Evolutionary conservation across 2,329 filamentous ascomycete species (phyloP), one percentile per base, ranked within the genome.

Genomic region (Beauveria brongniartii): DNA sequence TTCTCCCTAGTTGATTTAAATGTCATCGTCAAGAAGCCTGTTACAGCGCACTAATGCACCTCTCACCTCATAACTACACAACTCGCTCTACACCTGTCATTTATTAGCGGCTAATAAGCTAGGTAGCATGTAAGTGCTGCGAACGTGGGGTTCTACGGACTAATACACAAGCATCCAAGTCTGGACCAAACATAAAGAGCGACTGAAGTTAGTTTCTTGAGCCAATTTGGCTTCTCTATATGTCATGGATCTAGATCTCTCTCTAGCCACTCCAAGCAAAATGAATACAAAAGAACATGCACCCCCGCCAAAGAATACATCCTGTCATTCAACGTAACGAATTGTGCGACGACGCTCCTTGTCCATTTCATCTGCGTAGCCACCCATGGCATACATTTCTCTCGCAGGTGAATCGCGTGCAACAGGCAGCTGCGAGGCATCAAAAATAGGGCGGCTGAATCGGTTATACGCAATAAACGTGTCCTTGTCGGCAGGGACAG

Each of bases 391-490:
- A 24, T 62, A 47, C 40, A 62, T 48, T 12, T 62, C 24, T 18
- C 28, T 41, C 4, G 48, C 41, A 6, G 40, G 34, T 16, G 54
- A 48, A 20, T 62, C 60, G n/a, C 48, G 47, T 14, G 43, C 28
- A n/a, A 57, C 48, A 12, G 60, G 60, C 20, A 62, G 48, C 26
- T 51, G 41, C 12, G 44, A 62, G n/a, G 54, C 48, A 20, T 62
- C 54, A 40, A 71, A 70, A 0, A 67, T 63, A 22, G 76, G 75
- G 8, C 76, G 69, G 18, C 73, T 78, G 69, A 81, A 81, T 53
- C 79, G 76, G 65, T 81, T 80, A 65, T 78, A 80, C 1, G 75
- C 75, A 41, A 79, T 73, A 55, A 80, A 78, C 4, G 69, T 74
- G 4, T 74, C 67, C 5, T 62, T 61, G 53, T 77, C 74, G 18